Conservation (phyloP, 768 basidiomycete genomes). For the Cystobasidium onofrii region DNA sequence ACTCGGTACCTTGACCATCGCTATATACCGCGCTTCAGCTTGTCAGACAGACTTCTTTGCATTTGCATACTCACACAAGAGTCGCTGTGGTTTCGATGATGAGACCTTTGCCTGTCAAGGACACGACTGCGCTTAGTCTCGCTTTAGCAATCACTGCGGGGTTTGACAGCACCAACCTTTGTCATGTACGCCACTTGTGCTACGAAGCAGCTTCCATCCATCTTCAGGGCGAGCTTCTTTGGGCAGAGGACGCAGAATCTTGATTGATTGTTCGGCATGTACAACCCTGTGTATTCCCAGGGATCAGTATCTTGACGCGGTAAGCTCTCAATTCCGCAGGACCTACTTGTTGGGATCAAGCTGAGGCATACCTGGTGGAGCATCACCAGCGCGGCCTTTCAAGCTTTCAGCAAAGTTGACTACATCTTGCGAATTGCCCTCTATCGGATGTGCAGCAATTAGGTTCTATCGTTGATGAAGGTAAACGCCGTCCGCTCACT, state of each 20-base stretch:
- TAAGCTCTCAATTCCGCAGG: background rate
- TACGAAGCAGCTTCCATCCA: constrained; percentile 66
- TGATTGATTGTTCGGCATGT: constrained; percentile 69
- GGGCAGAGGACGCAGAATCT: constrained; percentile 70
- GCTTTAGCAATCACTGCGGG: too few species aligned
- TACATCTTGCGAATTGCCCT: constrained; percentile 59
- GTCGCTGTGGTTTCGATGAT: constrained; percentile 36
- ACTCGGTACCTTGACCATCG: constrained; percentile 56
- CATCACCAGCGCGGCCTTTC: constrained; percentile 40
- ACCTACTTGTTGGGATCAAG: constrained; percentile 54
- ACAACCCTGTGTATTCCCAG: too few species aligned
- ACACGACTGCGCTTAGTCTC: background rate
- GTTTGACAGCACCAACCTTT: constrained; percentile 56
- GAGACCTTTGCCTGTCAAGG: constrained; percentile 33
- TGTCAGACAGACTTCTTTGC: background rate
- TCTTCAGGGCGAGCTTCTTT: constrained; percentile 55
- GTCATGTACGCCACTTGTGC: constrained; percentile 64
- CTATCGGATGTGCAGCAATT: background rate
- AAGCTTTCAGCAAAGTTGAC: constrained; percentile 57
- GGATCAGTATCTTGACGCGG: too few species aligned
- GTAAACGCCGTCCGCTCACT: constrained; percentile 50
- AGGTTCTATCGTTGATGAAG: too few species aligned
- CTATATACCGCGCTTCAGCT: constrained; percentile 46
- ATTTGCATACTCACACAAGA: constrained; percentile 16
- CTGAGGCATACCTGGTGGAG: constrained; percentile 61